Base-by-base conservation (phyloP, 2,329 filamentous ascomycete species). In the Hymenoscyphus infarciens region DNA sequence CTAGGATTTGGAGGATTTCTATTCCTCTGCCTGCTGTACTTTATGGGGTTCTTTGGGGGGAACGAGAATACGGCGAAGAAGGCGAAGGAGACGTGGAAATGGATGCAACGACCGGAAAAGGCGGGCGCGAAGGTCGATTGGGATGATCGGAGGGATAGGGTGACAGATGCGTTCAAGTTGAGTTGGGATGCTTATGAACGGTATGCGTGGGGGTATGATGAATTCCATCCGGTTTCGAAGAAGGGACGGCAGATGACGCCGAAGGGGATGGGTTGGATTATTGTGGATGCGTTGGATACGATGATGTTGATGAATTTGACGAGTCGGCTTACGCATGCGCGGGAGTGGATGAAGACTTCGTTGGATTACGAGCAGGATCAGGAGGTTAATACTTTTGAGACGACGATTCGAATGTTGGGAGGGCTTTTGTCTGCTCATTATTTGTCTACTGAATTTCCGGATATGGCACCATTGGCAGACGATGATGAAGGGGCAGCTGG, bases 271-370 rank as follows among this genome's bases (percentile, higher is more conserved):
- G 95, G 95, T 33, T 99, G 96, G 95, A 98, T 98, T 72, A 97
- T 99, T 66, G 89, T 99, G 62, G 95, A 99, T 78, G 87, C 94
- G 13, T 80, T 99, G 66, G 95, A 99, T 76, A 99, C 95, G 0
- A 85, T 98, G 82, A 99, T 99, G 79, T 81, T 99, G 65, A 99
- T 99, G 95, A 98, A 98, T 75, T 82, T 97, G 67, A 98, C 94
- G 15, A 89, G 87, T 35, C 87, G 93, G 65, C 83, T 99, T 45
- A 83, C 87, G 42, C 87, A 96, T 72, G 94, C 95, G 31, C 84
- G 94, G 61, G 85, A 96, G 73, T 99, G 95, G 95, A 86, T 99
- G 56, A 83, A 90, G 1, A 88, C 86, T 4, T 87, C 87, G 7
- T 77, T 98, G 66, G 88, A 87, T 11, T 98, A 96, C 78, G 88